A percentile compares a stretch with the other conserved stretches of the same genome.
Conservation (phyloP, 164 flowering plant species). For the Sedum album region DNA sequence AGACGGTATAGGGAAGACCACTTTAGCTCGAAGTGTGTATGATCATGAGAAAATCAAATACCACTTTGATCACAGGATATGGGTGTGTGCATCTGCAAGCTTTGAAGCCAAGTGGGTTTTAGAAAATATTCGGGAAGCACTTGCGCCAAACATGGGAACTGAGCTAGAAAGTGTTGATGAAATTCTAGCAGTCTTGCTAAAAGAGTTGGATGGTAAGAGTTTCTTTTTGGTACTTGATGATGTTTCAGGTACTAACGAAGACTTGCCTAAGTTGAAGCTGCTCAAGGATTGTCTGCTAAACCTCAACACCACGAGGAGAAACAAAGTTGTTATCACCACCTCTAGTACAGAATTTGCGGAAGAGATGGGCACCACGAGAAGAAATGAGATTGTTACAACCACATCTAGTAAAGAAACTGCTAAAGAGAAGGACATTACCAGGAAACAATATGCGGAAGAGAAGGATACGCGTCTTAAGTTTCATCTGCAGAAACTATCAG, state of each 20-base stretch:
- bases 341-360: background rate
- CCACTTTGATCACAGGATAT: conserved; percentile 8
- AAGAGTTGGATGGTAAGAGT: background rate
- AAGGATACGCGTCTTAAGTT: background rate
- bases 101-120: conserved; percentile 2
- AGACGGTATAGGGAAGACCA: conserved; percentile 18
- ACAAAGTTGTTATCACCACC: conserved; percentile 8
- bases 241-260: conserved; percentile 12
- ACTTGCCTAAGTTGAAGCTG: conserved; percentile 6
- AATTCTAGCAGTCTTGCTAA: background rate
- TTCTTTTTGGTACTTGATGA: conserved; percentile 22
- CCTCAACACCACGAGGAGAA: background rate
- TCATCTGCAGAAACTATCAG: conserved; percentile 3
- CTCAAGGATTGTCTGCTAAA: conserved; percentile 7
- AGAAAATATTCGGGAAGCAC: background rate
- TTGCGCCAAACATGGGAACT: background rate
- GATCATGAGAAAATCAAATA: conserved; percentile 2
- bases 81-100: conserved; percentile 10
- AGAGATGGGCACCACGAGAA: background rate
- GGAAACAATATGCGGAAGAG: background rate
- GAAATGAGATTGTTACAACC: conserved; percentile 5
- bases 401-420: conserved; percentile 3
- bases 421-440: background rate
- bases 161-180: background rate
- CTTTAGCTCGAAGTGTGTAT: conserved; percentile 13